Evolutionary conservation across 371 early-diverging fungal species (phyloP).

Genomic region (Mucor saturninus): DNA sequence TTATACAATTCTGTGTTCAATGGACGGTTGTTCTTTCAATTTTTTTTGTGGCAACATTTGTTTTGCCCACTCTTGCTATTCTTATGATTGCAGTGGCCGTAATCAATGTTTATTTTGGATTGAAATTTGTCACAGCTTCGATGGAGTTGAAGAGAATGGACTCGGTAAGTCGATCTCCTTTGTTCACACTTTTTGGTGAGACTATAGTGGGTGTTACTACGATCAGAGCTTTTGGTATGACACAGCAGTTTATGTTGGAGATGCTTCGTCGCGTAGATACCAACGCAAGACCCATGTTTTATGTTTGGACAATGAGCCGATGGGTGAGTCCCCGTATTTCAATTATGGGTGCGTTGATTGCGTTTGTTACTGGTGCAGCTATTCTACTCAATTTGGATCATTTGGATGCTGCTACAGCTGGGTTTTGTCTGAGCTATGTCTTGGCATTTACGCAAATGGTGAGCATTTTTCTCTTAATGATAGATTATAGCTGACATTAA

Average conservation of each 20-base stretch:
- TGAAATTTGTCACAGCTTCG: constrained; percentile 62
- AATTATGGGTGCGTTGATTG: constrained; percentile 65
- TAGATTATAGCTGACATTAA: constrained; percentile 42
- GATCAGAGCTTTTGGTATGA: constrained; percentile 78
- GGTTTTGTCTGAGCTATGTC: constrained; percentile 76
- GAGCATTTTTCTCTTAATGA: constrained; percentile 34
- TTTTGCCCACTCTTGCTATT: constrained; percentile 57
- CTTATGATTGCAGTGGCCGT: constrained; percentile 42
- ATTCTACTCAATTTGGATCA: constrained; percentile 47
- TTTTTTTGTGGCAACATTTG: constrained; percentile 58
- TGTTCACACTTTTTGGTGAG: constrained; percentile 76
- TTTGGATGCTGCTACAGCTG: constrained; percentile 73
- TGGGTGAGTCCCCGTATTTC: constrained; percentile 82
- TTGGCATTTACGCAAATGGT: constrained; percentile 52
- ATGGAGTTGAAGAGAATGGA: constrained; percentile 81
- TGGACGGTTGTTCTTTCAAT: constrained; percentile 60
- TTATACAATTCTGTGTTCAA: constrained; percentile 58
- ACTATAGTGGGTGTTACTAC: constrained; percentile 65
- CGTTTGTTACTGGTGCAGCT: constrained; percentile 59
- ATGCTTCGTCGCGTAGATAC: constrained; percentile 56
- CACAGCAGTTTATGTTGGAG: constrained; percentile 55
- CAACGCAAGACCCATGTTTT: constrained; percentile 72
- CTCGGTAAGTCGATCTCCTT: constrained; percentile 68
- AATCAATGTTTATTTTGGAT: constrained; percentile 51
- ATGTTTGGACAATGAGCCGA: constrained; percentile 76